Evolutionary conservation across 2,329 filamentous ascomycete species (phyloP), one percentile per base, ranked within the genome.

Genomic region (Rhynchosporium secalis): DNA sequence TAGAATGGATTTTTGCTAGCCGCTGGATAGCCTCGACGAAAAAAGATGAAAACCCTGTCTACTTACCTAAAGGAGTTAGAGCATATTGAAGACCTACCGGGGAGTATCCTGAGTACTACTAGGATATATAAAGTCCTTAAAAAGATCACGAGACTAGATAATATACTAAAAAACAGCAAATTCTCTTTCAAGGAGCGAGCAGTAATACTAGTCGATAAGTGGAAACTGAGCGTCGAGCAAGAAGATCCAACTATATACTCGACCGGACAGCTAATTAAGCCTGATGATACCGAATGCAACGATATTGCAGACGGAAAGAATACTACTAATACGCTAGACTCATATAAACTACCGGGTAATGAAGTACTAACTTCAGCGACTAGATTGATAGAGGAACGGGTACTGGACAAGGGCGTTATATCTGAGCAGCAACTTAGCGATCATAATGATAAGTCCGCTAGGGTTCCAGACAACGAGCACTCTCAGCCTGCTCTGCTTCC

Each of bases 11-110:
- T 60, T 47, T 55, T 60, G 48, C 47, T 38, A 43, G 15, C 1
- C 8, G 28, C 3, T 33, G 20, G 48, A 41, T 3, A 47, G 47
- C 58, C 48, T 20, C 29, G 54, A 46, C 13, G 28, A 45, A 15
- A 60, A 4, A 28, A 60, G 12, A 60, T 60, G 26, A 46, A 54
- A 54, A 36, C 4, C 29, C 46, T 60, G 38, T 60, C 48, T 60
- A 20, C 38, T n/a, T 60, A 46, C 41, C 33, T 60, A 12, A 43
- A 36, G 36, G 33, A 54, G 54, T 36, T 60, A 20, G 47, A 60
- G 31, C 38, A 33, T 1, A 60, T 60, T 3, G 13, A 13, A 54
- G 31, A 52, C 38, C 48, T 28, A 36, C 31, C 36, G 38, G 26
- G 10, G 38, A 60, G 28, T 33, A 3, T 43, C 38, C 20, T 60